These are phyloP conservation scores for Cardamine occulta DNA, from an alignment of 345 rosid genomes.

Conservation along the genomic window DNA sequence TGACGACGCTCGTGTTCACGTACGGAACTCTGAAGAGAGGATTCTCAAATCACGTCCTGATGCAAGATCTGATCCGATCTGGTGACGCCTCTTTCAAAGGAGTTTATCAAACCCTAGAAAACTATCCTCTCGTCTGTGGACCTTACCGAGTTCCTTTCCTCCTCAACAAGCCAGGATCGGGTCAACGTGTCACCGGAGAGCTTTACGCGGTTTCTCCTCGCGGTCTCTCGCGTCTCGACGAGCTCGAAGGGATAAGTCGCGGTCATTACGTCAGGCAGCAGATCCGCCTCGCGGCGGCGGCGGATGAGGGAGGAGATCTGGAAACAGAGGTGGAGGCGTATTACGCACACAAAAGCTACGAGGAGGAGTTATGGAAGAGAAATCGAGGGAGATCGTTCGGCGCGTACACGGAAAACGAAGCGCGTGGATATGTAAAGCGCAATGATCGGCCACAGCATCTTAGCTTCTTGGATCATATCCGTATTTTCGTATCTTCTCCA, in stretches of 20 bases:
- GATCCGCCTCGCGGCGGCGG: constrained; percentile 35
- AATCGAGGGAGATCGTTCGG: constrained; percentile 51
- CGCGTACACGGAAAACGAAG: constrained; percentile 63
- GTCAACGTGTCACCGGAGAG: constrained; percentile 69
- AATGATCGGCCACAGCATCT: constrained; percentile 69
- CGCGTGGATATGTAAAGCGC: constrained; percentile 70
- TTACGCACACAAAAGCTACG: constrained; percentile 65
- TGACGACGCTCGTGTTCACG: constrained; percentile 57
- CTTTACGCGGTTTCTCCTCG: constrained; percentile 65
- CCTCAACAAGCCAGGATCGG: constrained; percentile 68
- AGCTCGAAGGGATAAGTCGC: constrained; percentile 68
- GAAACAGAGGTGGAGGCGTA: constrained; percentile 58
- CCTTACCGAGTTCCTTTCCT: constrained; percentile 88
- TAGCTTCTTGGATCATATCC: constrained; percentile 73
- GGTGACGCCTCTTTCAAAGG: constrained; percentile 78
- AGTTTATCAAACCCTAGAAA: constrained; percentile 48
- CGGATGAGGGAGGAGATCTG: background rate
- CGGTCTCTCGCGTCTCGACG: constrained; percentile 68
- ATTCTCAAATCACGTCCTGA: constrained; percentile 69
- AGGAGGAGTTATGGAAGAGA: constrained; percentile 66
- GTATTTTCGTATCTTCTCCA: constrained; percentile 56
- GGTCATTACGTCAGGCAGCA: constrained; percentile 68
- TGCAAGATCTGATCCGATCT: constrained; percentile 68
- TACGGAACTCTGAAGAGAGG: constrained; percentile 83
- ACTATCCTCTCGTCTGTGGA: constrained; percentile 81